Percentiles rank a stretch among this genome's conserved stretches.
Conservation (phyloP, 495 filamentous ascomycete species). For the Aspergillus baeticus region DNA sequence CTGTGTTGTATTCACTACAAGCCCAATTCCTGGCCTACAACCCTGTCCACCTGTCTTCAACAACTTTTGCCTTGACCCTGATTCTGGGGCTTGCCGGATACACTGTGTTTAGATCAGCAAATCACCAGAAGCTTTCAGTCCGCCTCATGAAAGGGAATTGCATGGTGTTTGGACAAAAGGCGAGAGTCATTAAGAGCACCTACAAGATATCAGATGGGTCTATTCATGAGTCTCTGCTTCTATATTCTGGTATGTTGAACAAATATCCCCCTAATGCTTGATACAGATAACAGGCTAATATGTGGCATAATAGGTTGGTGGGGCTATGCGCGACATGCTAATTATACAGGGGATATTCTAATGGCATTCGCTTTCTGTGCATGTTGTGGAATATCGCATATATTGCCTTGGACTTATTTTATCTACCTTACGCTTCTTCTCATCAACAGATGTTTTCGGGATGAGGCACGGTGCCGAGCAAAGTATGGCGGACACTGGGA, state of each 20-base stretch:
- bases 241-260: constrained; percentile 44
- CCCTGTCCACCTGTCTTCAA: no score
- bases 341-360: constrained; percentile 48
- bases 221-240: constrained; percentile 37
- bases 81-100: no score
- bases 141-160: no score
- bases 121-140: no score
- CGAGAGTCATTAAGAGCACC: constrained; percentile 33
- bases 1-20: constrained; percentile 47
- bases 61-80: no score
- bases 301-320: constrained; percentile 49
- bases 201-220: constrained; percentile 43
- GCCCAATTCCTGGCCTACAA: constrained; percentile 47
- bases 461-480: constrained; percentile 40
- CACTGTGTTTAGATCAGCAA: no score
- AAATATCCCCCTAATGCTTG: no score
- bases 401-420: constrained; percentile 49
- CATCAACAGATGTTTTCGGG: constrained; percentile 18
- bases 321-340: constrained; percentile 47
- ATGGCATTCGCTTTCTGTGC: constrained; percentile 44
- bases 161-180: no score
- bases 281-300: no score
- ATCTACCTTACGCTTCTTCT: constrained; percentile 36
- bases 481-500: constrained; percentile 48
- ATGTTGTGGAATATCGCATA: constrained; percentile 32